Evolutionary conservation across 768 basidiomycete species (phyloP).

Genomic region (Tricholomella constricta): DNA sequence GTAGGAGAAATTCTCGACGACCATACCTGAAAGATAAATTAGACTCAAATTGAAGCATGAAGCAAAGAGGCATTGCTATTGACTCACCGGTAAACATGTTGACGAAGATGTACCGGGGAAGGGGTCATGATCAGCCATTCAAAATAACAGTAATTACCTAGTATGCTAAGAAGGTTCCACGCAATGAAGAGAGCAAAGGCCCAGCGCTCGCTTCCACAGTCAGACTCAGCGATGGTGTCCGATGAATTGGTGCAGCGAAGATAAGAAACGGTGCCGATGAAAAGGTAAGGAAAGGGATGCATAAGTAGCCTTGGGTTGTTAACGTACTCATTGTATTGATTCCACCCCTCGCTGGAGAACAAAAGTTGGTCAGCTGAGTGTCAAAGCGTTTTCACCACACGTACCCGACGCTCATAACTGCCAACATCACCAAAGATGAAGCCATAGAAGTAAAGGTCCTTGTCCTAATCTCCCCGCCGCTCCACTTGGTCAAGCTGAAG

Average conservation of each 20-base stretch:
- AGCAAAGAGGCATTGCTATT: too few relatives aligned
- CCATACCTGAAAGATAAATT: too few relatives aligned
- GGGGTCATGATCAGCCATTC: constrained; percentile 2
- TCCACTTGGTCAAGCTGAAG: constrained; percentile 90
- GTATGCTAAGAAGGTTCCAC: constrained; percentile 97
- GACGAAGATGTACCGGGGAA: constrained; percentile 83
- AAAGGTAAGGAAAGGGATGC: constrained; percentile 4
- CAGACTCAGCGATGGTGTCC: constrained; percentile 56
- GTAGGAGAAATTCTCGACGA: constrained; percentile 95
- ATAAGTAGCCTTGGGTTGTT: constrained; percentile 3
- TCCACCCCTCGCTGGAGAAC: constrained; percentile 84
- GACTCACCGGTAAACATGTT: constrained; percentile 98
- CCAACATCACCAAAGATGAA: constrained; percentile 83
- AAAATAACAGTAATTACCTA: constrained; percentile 32
- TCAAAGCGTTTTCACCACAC: constrained; percentile 23
- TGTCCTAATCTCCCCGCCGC: constrained; percentile 61
- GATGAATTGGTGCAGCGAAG: constrained; percentile 76
- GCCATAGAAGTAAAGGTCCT: constrained; percentile 82
- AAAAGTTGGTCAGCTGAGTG: constrained; percentile 13
- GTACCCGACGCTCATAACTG: constrained; percentile 92
- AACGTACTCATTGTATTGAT: constrained; percentile 88
- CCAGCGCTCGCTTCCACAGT: constrained; percentile 87
- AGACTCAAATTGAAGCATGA: too few relatives aligned
- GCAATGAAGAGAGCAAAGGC: constrained; percentile 87
- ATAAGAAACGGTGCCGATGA: constrained; percentile 68